Evolutionary conservation across 768 basidiomycete genomes (phyloP).

Genomic region (Udeniomyces megalosporus): DNA sequence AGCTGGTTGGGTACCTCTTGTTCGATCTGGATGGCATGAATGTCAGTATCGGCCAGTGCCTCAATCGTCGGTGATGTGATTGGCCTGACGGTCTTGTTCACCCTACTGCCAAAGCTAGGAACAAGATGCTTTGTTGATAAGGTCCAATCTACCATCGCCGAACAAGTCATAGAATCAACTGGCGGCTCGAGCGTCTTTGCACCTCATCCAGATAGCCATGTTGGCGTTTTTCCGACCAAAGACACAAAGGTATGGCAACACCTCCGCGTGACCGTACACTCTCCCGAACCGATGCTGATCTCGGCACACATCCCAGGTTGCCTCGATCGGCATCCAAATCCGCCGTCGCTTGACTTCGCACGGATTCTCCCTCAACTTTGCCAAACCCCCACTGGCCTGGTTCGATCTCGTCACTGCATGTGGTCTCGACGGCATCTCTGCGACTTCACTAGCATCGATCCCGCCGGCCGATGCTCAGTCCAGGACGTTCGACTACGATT

Average conservation of each 20-base stretch:
- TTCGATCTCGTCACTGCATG: conserved; percentile 81
- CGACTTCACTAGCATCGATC: conserved; percentile 35
- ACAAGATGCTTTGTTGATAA: conserved; percentile 53
- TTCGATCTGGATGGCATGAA: conserved; percentile 68
- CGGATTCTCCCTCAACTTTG: conserved; percentile 86
- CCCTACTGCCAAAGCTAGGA: neutral
- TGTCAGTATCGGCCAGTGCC: conserved; percentile 41
- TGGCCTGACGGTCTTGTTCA: no score
- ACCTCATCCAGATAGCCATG: conserved; percentile 50
- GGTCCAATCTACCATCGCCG: conserved; percentile 55
- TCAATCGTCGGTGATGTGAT: neutral
- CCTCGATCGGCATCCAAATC: conserved; percentile 91
- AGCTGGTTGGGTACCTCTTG: conserved; percentile 87
- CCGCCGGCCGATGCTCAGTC: neutral
- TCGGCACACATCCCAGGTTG: conserved; percentile 45
- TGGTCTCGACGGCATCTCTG: conserved; percentile 66
- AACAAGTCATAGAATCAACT: conserved; percentile 40
- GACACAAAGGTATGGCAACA: conserved; percentile 41
- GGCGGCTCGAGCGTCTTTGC: conserved; percentile 37
- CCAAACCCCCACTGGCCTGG: conserved; percentile 63
- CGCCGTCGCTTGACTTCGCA: conserved; percentile 87
- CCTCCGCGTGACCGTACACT: neutral
- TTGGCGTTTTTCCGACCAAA: conserved; percentile 74
- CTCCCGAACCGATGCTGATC: no score
- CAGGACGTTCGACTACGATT: neutral